Percentiles rank a stretch among this genome's conserved stretches.
These are phyloP conservation scores for Gillenia trifoliata DNA, from an alignment of 306 rosid species.

Conservation along the genomic window DNA sequence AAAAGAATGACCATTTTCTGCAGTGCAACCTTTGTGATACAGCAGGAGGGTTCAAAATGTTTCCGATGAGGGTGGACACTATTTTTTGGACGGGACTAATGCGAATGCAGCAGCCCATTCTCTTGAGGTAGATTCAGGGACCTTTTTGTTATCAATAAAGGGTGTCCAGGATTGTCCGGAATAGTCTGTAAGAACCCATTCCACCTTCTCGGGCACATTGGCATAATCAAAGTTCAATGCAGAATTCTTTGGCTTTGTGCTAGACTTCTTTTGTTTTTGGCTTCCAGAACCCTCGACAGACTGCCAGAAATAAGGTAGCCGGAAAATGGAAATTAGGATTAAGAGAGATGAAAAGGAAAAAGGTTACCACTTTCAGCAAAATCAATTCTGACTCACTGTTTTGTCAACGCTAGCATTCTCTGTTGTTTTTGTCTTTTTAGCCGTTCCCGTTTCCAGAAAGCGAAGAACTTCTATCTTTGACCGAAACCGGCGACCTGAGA, in stretches of 20 bases:
- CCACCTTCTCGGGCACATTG: slow-evolving; percentile 44
- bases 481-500: slow-evolving; percentile 43
- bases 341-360: not conserved
- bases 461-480: slow-evolving; percentile 48
- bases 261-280: slow-evolving; percentile 33
- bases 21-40: slow-evolving; percentile 7
- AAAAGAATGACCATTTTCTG: slow-evolving; percentile 5
- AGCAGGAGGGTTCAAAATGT: not conserved
- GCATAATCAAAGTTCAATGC: slow-evolving; percentile 34
- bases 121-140: slow-evolving; percentile 24
- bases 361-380: not conserved
- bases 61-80: slow-evolving; percentile 3
- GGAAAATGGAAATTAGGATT: not conserved
- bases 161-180: slow-evolving; percentile 45
- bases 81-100: slow-evolving; percentile 22
- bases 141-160: slow-evolving; percentile 27
- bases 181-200: slow-evolving; percentile 49
- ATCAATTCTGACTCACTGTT: slow-evolving; percentile 27
- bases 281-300: slow-evolving; percentile 19
- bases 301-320: slow-evolving; percentile 10
- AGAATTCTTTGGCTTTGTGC: slow-evolving; percentile 14
- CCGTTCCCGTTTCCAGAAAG: slow-evolving; percentile 47
- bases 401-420: slow-evolving; percentile 22
- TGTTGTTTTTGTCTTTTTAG: slow-evolving; percentile 25
- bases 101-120: slow-evolving; percentile 48